A percentile compares a stretch with the other conserved stretches of the same genome.
Evolutionary conservation across 2,329 filamentous ascomycete genomes (phyloP).

Genomic region (Cladorrhinum sp.): DNA sequence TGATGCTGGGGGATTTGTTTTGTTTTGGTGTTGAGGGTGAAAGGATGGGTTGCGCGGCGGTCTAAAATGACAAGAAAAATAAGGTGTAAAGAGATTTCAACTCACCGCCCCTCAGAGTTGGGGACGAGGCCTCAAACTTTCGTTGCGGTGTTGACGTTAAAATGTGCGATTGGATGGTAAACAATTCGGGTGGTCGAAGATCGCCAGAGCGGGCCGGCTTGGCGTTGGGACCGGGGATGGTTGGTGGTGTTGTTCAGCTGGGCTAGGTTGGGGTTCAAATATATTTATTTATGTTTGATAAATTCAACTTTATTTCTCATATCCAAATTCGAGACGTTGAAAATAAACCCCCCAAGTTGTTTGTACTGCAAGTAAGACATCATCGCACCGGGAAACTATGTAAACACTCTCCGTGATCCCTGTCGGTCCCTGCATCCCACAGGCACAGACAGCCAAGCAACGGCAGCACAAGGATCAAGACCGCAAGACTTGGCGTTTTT

Average conservation of each 20-base stretch:
- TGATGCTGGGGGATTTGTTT: neutral
- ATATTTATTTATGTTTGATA: no score
- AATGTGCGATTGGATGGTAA: neutral
- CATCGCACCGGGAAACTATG: neutral
- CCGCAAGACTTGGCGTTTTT: slow-evolving; percentile 1
- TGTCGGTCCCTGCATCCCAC: slow-evolving; percentile 10
- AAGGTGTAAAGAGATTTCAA: neutral
- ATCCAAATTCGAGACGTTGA: neutral
- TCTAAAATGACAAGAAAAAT: neutral
- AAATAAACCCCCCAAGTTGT: neutral
- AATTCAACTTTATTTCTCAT: neutral
- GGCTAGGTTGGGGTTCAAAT: neutral
- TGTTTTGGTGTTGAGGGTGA: neutral
- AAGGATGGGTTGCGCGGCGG: no score
- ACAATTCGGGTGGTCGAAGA: neutral
- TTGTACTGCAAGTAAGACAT: neutral
- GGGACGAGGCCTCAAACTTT: neutral
- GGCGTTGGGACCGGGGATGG: neutral
- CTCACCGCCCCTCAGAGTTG: no score
- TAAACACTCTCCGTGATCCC: neutral
- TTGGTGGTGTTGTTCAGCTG: neutral
- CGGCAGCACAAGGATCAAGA: neutral
- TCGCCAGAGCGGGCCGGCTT: neutral
- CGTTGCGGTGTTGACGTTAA: neutral
- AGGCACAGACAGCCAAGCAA: neutral